Base-by-base conservation (phyloP, 1,284 basidiomycete genomes). In the Tausonia pullulans region DNA sequence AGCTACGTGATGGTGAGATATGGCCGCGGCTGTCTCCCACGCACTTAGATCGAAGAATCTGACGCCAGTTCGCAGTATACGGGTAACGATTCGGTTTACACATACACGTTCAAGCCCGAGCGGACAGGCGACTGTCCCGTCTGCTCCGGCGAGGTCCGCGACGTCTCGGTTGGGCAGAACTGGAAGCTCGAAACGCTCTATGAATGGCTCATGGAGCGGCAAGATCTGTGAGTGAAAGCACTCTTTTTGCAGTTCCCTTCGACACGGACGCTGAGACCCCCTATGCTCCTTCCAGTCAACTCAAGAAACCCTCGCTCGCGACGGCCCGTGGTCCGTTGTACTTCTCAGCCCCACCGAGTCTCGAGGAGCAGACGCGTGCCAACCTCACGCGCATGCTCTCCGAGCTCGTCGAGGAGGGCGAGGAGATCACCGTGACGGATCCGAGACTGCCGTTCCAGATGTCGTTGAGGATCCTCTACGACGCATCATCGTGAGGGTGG, bases 21-120 rank as follows among this genome's bases (percentile, higher is more conserved):
- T 16, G 7, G 14, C 43, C 16, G n/a, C 27, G 27, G 27, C 27
- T 27, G 27, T 27, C 27, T 27, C 2, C 27, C 27, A 27, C 27
- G 27, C 27, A 27, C 27, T 27, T 27, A 27, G 27, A 1, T 27
- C 27, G 27, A 27, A 27, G 27, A 10, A 14, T 50, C 40, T 41
- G 27, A 52, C 59, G 14, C 11, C 7, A 10, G 4, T 7, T 11
- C 14, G 40, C 76, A 82, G 80, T 83, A 81, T 70, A 78, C 95
- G 67, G 96, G 96, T 45, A 98, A 93, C 51, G 94, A 98, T 63
- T 88, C 91, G 44, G 84, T 98, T 5, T 99, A 98, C 77, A 96
- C 95, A 1, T 96, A 91, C 78, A 98, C 96, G 0, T 99, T 98
- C 72, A 86, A 97, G 77, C 89, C 96, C 74, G 90, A 97, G 77